These are phyloP conservation scores for Neurospora sp. DNA, from an alignment of 2,329 filamentous ascomycete species.

Conservation along the genomic window DNA sequence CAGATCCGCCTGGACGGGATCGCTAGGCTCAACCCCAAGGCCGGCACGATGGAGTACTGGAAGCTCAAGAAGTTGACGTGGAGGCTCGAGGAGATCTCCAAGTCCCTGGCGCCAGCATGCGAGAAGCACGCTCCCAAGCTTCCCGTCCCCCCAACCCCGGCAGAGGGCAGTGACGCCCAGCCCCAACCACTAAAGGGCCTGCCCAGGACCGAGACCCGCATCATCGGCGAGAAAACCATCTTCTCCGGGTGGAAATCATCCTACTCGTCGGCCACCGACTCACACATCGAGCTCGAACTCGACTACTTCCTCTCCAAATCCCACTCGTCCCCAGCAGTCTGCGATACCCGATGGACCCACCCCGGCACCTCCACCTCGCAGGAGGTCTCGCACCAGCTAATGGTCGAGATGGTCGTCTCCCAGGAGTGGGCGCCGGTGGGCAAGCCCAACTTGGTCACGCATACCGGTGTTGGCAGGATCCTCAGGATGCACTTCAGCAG, in stretches of 20 bases:
- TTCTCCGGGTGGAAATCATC: constrained; percentile 84
- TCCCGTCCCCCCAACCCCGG: not conserved
- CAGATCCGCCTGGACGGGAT: constrained; percentile 80
- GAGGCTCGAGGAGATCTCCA: constrained; percentile 82
- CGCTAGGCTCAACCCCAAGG: constrained; percentile 56
- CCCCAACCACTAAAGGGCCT: constrained; percentile 50
- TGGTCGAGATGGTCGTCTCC: constrained; percentile 88
- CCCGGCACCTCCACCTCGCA: constrained; percentile 42
- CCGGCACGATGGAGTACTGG: constrained; percentile 70
- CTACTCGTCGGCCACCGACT: constrained; percentile 36
- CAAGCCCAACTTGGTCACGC: constrained; percentile 58
- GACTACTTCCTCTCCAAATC: constrained; percentile 55
- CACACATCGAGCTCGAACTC: constrained; percentile 67
- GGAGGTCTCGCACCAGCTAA: constrained; percentile 71
- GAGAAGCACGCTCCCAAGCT: constrained; percentile 55
- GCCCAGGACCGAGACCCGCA: constrained; percentile 62
- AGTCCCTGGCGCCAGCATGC: constrained; percentile 71
- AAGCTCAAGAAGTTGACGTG: constrained; percentile 84
- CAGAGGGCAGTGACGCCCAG: constrained; percentile 26
- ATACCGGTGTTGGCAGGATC: constrained; percentile 83
- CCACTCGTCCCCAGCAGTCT: constrained; percentile 51
- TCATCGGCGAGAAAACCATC: constrained; percentile 71
- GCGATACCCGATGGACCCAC: constrained; percentile 58
- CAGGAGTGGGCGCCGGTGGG: constrained; percentile 76
- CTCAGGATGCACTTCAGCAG: constrained; percentile 73